Evolutionary conservation across 2,329 filamentous ascomycete genomes (phyloP).

Genomic region (Diatrype stigma): DNA sequence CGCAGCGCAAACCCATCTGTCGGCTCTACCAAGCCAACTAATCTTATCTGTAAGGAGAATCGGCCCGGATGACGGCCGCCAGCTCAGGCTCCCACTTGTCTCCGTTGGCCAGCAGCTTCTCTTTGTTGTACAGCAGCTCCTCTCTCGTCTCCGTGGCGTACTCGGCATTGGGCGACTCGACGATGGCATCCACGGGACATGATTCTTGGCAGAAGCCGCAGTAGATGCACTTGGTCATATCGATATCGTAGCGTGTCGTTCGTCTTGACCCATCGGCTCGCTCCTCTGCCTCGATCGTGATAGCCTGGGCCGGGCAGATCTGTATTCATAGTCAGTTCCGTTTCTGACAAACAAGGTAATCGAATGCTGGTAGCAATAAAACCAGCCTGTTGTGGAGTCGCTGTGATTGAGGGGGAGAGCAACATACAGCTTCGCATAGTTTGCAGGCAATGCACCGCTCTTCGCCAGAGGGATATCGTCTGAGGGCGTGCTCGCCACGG

Average conservation of each 20-base stretch:
- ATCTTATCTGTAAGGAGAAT: constrained; percentile 80
- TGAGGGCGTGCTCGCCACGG: constrained; percentile 94
- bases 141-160: constrained; percentile 70
- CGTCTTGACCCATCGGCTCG: constrained; percentile 91
- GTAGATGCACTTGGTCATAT: constrained; percentile 99
- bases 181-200: constrained; percentile 92
- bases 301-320: constrained; percentile 96
- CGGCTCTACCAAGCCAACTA: no score
- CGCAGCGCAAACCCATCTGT: no score
- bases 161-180: constrained; percentile 60
- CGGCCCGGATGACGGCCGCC: constrained; percentile 84
- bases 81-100: constrained; percentile 98
- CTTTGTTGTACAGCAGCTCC: constrained; percentile 96
- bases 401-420: background rate
- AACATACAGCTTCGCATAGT: constrained; percentile 80
- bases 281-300: constrained; percentile 98
- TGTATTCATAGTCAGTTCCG: constrained; percentile 23
- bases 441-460: constrained; percentile 99
- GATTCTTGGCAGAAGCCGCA: constrained; percentile 99
- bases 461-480: constrained; percentile 94
- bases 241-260: constrained; percentile 97
- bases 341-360: background rate
- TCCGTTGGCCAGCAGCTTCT: constrained; percentile 83
- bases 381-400: background rate
- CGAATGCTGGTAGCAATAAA: background rate